Conservation (phyloP, 2,329 filamentous ascomycete species). For the Fusarium sp. region DNA sequence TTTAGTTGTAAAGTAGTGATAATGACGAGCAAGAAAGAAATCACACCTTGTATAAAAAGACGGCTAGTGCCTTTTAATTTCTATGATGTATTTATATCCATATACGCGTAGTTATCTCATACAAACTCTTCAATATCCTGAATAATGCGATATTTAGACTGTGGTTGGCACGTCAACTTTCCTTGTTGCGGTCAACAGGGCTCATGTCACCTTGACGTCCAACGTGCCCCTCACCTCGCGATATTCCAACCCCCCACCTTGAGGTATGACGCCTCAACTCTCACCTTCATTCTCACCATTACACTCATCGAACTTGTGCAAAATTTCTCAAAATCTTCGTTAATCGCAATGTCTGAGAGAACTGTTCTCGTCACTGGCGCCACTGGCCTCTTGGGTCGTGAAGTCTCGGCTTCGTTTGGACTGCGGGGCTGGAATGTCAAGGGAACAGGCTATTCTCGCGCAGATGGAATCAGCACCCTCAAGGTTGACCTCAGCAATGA, state of each 20-base stretch:
- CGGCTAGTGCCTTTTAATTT: neutral
- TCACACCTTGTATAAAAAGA: neutral
- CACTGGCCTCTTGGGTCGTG: constrained; percentile 84
- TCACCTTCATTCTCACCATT: neutral
- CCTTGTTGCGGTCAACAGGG: neutral
- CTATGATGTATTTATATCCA: neutral
- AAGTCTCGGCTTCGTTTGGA: constrained; percentile 79
- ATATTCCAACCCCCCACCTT: constrained; percentile 27
- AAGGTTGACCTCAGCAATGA: constrained; percentile 66
- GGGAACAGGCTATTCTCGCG: constrained; percentile 80
- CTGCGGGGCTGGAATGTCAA: constrained; percentile 72
- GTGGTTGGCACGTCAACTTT: neutral
- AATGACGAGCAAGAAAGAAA: neutral
- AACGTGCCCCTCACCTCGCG: constrained; percentile 23
- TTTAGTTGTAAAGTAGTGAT: neutral
- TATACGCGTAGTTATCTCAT: neutral
- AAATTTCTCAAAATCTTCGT: neutral
- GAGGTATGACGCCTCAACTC: constrained; percentile 30
- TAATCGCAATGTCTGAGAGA: constrained; percentile 29
- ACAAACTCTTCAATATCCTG: neutral
- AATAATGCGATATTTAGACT: neutral
- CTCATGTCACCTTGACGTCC: constrained; percentile 4
- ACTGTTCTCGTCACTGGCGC: constrained; percentile 85
- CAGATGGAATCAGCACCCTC: constrained; percentile 75
- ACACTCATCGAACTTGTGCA: neutral